Percentiles rank a stretch among this genome's conserved stretches.
phyloP scores from a whole-genome alignment of 116 monocot species.

The Posidonia oceanica region DNA sequence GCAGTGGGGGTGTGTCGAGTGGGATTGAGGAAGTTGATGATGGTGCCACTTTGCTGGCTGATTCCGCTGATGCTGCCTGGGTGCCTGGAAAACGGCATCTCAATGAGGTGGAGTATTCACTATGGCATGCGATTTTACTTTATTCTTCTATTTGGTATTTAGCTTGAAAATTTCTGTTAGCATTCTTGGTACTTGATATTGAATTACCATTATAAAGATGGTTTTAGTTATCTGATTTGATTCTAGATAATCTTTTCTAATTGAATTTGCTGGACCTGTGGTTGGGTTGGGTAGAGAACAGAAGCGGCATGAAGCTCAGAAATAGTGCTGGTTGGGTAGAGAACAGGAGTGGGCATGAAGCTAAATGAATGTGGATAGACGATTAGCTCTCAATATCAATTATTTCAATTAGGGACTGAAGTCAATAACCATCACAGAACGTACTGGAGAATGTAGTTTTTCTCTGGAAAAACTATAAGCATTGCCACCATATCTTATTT shows the following conservation, averaged over 20 bases:
- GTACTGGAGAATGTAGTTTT: too few relatives aligned
- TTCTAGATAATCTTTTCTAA: too few relatives aligned
- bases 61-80: constrained; percentile 25
- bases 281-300: too few relatives aligned
- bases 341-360: too few relatives aligned
- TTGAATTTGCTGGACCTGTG: too few relatives aligned
- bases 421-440: too few relatives aligned
- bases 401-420: too few relatives aligned
- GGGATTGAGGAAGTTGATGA: constrained; percentile 38
- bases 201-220: neutral
- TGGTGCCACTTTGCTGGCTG: constrained; percentile 11
- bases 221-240: neutral
- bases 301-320: too few relatives aligned
- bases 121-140: neutral
- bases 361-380: too few relatives aligned
- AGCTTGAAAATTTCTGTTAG: neutral
- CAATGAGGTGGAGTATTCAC: constrained; percentile 40
- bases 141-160: neutral
- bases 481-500: neutral
- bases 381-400: too few relatives aligned
- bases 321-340: too few relatives aligned
- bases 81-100: constrained; percentile 33
- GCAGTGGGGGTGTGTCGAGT: constrained; percentile 55
- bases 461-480: too few relatives aligned
- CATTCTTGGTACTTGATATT: neutral